Evolutionary conservation across 148 eudicot genomes (phyloP), one percentile per base, ranked within the genome.

Genomic region (Heliamphora exappendiculata): DNA sequence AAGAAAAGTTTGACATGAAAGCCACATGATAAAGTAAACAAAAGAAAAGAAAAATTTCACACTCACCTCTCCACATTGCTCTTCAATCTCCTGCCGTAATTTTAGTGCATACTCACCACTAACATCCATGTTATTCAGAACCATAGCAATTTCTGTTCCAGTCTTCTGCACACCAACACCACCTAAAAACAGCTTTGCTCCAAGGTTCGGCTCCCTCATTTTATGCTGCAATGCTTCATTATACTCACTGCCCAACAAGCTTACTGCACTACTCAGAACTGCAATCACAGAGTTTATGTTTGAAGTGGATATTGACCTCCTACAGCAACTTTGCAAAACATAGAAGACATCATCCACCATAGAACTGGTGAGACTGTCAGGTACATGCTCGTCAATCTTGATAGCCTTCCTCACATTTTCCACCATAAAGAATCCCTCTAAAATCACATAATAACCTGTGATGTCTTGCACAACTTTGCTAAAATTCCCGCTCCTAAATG

Each of bases 381-480:
- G 85, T 62, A 90, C 97, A 76, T 88, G 90, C 77, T 92, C 97
- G 31, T 94, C 94, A 39, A 94, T 94, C 80, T 87, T 87, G 57
- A 94, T 92, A 60, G 98, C 98, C 87, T 94, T 94, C 82, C 97
- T 92, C 62, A 94, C 98, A 86, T 94, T 94, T 76, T 94, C 98
- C 82, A 92, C 98, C 98, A 94, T 94, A 72, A 92, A 94, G 82
- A 86, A 94, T 58, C 91, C 97, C 86, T 94, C 98, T 82, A 94
- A 82, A 33, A 94, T 86, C 42, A 94, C 97, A 81, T 94, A 94
- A 81, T 89, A 94, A 34, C 97, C 93, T 3, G 95, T 92, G 5
- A 92, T 85, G 26, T 94, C 98, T 76, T 89, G 93, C 76, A 88
- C 89, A 74, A 89, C 95, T 79, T 82, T 87, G 77, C 93, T 94